These are phyloP conservation scores for Eucommia ulmoides DNA, from an alignment of 257 asterid genomes.

Conservation along the genomic window DNA sequence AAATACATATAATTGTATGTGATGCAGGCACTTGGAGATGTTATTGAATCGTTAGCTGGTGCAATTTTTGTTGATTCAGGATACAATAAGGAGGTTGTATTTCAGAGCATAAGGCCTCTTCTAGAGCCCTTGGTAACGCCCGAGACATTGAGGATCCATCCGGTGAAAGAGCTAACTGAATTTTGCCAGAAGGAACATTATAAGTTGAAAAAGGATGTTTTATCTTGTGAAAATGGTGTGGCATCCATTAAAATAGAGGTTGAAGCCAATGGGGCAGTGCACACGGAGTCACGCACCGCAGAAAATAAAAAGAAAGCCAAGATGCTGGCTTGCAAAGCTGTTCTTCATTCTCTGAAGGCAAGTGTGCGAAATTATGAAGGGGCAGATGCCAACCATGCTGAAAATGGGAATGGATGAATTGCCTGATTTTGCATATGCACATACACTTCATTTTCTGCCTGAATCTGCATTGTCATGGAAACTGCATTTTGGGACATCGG, in stretches of 20 bases:
- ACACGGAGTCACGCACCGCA: conserved; percentile 19
- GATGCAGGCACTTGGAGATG: conserved; percentile 67
- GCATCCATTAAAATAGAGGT: conserved; percentile 35
- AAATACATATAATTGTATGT: too few species aligned
- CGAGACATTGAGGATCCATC: conserved; percentile 51
- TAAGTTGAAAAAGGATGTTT: conserved; percentile 10
- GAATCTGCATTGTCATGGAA: too few species aligned
- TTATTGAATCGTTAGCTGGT: conserved; percentile 75
- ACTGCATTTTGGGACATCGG: too few species aligned
- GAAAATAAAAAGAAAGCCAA: conserved; percentile 27
- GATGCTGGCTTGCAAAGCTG: conserved; percentile 38
- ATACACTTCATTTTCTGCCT: too few species aligned
- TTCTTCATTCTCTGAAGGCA: conserved; percentile 30
- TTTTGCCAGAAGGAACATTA: conserved; percentile 43
- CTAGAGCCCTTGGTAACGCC: conserved; percentile 74
- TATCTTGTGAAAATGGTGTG: conserved; percentile 15
- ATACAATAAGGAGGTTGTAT: conserved; percentile 34
- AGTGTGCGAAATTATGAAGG: too few species aligned
- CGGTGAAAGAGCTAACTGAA: conserved; percentile 45
- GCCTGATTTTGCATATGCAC: too few species aligned
- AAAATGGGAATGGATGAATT: too few species aligned
- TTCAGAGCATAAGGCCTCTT: conserved; percentile 50
- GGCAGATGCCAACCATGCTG: too few species aligned
- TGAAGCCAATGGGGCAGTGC: conserved; percentile 38
- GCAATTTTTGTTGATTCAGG: conserved; percentile 70